Conservation (phyloP, 139 green algal genomes). For the Chlamydomonas sp. region DNA sequence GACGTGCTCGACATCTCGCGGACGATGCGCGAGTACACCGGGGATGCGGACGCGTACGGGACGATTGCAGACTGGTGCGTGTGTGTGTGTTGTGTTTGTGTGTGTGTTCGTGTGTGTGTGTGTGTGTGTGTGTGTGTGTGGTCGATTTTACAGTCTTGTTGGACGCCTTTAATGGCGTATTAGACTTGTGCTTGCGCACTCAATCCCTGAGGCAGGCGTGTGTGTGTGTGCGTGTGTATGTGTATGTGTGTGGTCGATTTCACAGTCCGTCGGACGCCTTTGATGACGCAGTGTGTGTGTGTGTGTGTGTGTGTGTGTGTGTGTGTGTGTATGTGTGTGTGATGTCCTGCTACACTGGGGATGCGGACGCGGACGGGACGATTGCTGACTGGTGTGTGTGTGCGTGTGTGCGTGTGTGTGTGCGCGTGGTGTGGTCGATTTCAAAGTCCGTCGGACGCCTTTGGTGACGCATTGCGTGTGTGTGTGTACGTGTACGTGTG, state of each 20-base stretch:
- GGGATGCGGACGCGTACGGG: constrained; percentile 82
- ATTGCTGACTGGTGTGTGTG: constrained; percentile 68
- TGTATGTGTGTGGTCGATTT: no score
- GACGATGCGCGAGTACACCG: constrained; percentile 67
- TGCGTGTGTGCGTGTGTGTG: not conserved
- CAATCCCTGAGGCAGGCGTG: no score
- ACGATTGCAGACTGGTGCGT: constrained; percentile 74
- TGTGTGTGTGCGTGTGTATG: no score
- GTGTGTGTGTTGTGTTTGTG: no score
- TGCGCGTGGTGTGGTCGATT: no score
- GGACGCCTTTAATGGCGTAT: no score
- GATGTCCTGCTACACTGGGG: constrained; percentile 39
- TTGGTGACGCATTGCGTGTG: not conserved
- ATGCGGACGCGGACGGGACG: constrained; percentile 80
- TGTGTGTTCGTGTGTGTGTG: no score
- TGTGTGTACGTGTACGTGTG: not conserved
- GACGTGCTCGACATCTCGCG: constrained; percentile 74
- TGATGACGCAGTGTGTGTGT: no score
- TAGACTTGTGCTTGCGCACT: no score
- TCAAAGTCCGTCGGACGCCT: not conserved
- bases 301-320: not conserved
- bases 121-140: no score
- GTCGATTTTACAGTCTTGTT: no score
- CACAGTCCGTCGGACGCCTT: no score
- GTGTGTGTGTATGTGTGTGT: not conserved